These are phyloP conservation scores for Periconia macrospinosa DNA, from an alignment of 2,329 filamentous ascomycete species.

Conservation along the genomic window DNA sequence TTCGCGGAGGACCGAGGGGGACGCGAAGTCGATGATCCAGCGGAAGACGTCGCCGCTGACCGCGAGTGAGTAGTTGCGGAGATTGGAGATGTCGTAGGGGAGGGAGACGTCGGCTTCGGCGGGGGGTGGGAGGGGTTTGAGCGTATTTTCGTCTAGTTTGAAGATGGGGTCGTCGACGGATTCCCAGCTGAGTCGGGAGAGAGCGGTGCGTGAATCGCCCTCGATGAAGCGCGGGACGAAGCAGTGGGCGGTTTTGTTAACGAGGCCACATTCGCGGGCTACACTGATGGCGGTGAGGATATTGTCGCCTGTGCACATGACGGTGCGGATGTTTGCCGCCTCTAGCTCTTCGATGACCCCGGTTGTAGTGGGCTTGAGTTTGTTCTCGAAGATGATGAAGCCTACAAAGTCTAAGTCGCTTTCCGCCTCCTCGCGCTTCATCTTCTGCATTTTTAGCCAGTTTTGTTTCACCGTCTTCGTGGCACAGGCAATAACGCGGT, in stretches of 20 bases:
- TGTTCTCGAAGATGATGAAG: conserved; percentile 99
- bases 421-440: conserved; percentile 85
- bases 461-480: conserved; percentile 87
- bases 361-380: conserved; percentile 85
- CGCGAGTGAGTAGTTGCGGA: conserved; percentile 84
- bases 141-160: conserved; percentile 74
- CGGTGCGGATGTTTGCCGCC: conserved; percentile 79
- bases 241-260: conserved; percentile 80
- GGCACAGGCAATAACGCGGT: conserved; percentile 93
- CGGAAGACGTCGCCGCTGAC: conserved; percentile 93
- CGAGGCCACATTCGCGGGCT: conserved; percentile 82
- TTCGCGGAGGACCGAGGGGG: conserved; percentile 75
- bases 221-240: conserved; percentile 88
- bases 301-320: conserved; percentile 99
- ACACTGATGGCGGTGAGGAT: conserved; percentile 97
- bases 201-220: conserved; percentile 73
- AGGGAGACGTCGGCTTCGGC: conserved; percentile 76
- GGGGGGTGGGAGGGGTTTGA: conserved; percentile 75
- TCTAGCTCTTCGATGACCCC: conserved; percentile 79
- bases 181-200: conserved; percentile 81
- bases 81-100: conserved; percentile 79
- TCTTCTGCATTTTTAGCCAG: conserved; percentile 94
- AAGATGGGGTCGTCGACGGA: conserved; percentile 86
- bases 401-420: conserved; percentile 83
- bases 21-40: conserved; percentile 91